Evolutionary conservation across 2,329 filamentous ascomycete species (phyloP).

Genomic region (Teratosphaeria pseudoeucalypti): DNA sequence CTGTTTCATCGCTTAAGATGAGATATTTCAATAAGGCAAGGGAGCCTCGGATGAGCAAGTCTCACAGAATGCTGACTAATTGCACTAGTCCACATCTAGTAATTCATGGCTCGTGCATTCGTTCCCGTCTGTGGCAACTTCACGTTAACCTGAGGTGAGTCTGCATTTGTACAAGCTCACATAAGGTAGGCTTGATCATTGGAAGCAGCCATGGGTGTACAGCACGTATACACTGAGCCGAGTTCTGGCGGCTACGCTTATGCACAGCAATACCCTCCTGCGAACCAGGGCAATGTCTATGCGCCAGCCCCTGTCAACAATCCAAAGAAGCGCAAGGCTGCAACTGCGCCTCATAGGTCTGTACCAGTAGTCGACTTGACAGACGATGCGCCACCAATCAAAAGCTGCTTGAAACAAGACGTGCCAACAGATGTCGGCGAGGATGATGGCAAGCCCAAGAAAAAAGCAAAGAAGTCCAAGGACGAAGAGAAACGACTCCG

Average conservation of each 20-base stretch:
- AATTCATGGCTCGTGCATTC: background rate
- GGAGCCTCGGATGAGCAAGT: too few species aligned
- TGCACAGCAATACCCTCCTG: background rate
- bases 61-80: background rate
- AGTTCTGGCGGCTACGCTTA: background rate
- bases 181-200: background rate
- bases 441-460: slow-evolving; percentile 4
- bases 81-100: background rate
- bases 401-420: slow-evolving; percentile 1
- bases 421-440: background rate
- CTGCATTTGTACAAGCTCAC: background rate
- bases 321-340: slow-evolving; percentile 7
- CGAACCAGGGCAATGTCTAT: background rate
- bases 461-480: slow-evolving; percentile 4
- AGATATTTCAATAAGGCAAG: too few species aligned
- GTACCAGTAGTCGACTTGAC: slow-evolving; percentile 6
- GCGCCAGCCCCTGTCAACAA: background rate
- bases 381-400: slow-evolving; percentile 5
- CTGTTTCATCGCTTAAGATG: too few species aligned
- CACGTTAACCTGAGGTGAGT: background rate
- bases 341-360: background rate
- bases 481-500: slow-evolving; percentile 17
- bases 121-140: background rate
- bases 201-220: background rate
- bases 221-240: background rate